Evolutionary conservation across 352 stramenopile genomes (phyloP).

Genomic region (Phytophthora melonis): DNA sequence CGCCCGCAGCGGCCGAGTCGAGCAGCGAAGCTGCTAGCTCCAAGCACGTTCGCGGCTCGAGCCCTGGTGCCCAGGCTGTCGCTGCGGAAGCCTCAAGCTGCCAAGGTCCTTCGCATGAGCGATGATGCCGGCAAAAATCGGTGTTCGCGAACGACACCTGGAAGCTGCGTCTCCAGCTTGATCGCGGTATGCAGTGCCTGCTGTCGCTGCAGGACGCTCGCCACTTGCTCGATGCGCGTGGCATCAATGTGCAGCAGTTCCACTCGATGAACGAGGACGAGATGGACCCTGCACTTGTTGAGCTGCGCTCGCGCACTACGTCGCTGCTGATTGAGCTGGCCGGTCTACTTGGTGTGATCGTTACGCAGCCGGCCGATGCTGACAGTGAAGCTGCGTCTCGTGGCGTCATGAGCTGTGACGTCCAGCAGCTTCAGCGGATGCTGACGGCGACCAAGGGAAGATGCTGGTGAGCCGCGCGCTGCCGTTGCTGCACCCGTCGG

Average conservation of each 20-base stretch:
- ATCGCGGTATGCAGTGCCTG: conserved; percentile 79
- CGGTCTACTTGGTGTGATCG: conserved; percentile 62
- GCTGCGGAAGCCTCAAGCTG: conserved; percentile 35
- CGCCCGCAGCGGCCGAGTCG: conserved; percentile 29
- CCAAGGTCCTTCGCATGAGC: conserved; percentile 71
- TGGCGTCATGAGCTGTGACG: conserved; percentile 56
- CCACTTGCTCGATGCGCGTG: conserved; percentile 81
- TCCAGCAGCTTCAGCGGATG: conserved; percentile 65
- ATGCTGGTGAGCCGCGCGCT: conserved; percentile 80
- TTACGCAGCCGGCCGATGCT: conserved; percentile 29
- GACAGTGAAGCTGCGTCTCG: conserved; percentile 19
- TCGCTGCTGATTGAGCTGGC: conserved; percentile 77
- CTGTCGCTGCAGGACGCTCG: conserved; percentile 85
- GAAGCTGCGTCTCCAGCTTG: conserved; percentile 74
- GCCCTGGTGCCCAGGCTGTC: conserved; percentile 35
- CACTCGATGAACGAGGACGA: conserved; percentile 76
- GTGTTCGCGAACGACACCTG: conserved; percentile 84
- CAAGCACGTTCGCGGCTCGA: conserved; percentile 32
- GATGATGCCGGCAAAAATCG: conserved; percentile 53
- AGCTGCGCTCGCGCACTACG: conserved; percentile 75
- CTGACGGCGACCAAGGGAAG: conserved; percentile 76
- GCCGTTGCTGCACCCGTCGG: conserved; percentile 80
- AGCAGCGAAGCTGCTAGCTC: conserved; percentile 39
- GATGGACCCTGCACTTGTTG: conserved; percentile 77
- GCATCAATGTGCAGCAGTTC: conserved; percentile 89